A percentile compares a stretch with the other conserved stretches of the same genome.
These are phyloP conservation scores for Poa pratensis DNA, from an alignment of 176 grass and related monocot species.

Conservation along the genomic window DNA sequence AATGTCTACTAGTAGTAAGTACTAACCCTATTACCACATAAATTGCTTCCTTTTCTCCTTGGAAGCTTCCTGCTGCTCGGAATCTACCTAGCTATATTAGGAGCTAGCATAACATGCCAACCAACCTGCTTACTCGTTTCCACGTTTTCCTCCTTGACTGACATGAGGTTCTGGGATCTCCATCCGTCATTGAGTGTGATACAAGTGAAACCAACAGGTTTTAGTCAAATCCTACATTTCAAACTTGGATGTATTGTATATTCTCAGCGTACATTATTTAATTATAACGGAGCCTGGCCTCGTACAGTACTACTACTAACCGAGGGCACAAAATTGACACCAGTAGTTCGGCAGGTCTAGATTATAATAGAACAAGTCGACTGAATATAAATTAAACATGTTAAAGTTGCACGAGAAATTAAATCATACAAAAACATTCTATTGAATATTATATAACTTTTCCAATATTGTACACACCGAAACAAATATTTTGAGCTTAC, in stretches of 20 bases:
- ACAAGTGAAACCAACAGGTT: neutral
- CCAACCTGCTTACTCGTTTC: constrained; percentile 28
- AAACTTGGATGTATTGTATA: neutral
- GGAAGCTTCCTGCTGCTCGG: constrained; percentile 40
- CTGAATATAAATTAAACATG: no score
- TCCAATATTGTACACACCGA: no score
- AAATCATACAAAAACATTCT: no score
- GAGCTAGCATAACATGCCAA: constrained; percentile 16
- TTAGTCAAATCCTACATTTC: constrained; percentile 1
- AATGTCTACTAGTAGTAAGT: neutral
- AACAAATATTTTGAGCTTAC: no score
- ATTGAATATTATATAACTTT: no score
- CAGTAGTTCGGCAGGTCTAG: no score
- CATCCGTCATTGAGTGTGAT: constrained; percentile 27
- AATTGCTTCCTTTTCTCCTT: constrained; percentile 22
- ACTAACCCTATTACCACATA: neutral
- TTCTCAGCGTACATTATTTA: no score
- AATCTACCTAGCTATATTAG: constrained; percentile 9
- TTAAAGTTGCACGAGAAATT: no score
- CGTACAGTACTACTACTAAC: no score
- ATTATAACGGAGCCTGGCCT: no score
- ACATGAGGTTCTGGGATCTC: constrained; percentile 54
- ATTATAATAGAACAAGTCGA: no score
- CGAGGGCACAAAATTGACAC: no score
- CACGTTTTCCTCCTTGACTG: constrained; percentile 45